phyloP scores from a whole-genome alignment of 768 basidiomycete genomes.

The Podaxis sp. region DNA sequence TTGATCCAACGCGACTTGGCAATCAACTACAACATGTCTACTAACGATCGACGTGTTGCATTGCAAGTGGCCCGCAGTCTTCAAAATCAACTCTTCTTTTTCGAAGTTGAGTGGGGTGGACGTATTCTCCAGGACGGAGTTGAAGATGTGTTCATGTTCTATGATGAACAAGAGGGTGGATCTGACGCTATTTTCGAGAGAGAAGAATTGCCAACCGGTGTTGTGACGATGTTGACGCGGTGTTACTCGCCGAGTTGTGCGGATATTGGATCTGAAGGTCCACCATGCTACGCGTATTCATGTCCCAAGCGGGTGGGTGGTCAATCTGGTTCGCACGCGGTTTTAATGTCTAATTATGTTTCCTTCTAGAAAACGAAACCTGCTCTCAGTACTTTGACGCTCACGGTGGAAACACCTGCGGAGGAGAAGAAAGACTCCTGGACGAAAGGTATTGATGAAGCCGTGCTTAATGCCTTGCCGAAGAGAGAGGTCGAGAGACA shows the following conservation, averaged over 20 bases:
- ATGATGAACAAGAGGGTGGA: conserved; percentile 74
- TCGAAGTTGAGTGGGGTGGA: conserved; percentile 95
- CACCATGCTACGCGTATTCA: conserved; percentile 77
- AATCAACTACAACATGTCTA: conserved; percentile 70
- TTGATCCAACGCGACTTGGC: conserved; percentile 85
- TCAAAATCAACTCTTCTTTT: conserved; percentile 92
- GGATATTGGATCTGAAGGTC: conserved; percentile 47
- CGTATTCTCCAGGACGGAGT: conserved; percentile 81
- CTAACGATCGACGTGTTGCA: conserved; percentile 79
- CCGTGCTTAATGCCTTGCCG: conserved; percentile 51
- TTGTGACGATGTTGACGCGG: conserved; percentile 84
- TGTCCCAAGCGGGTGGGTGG: conserved; percentile 68
- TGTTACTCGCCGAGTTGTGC: conserved; percentile 90
- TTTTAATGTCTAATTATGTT: background rate
- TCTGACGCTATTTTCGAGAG: conserved; percentile 61
- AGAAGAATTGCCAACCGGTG: conserved; percentile 80
- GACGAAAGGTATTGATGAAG: conserved; percentile 44
- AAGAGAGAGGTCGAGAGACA: conserved; percentile 82
- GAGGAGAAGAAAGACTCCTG: conserved; percentile 40
- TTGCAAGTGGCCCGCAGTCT: conserved; percentile 87
- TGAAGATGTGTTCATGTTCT: conserved; percentile 92
- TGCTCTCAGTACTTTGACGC: conserved; percentile 21
- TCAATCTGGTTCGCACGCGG: background rate
- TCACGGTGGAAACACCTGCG: conserved; percentile 31
- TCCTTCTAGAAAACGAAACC: conserved; percentile 4